Base-by-base conservation (phyloP, 116 monocot species). In the Dioscorea cayenensis region DNA sequence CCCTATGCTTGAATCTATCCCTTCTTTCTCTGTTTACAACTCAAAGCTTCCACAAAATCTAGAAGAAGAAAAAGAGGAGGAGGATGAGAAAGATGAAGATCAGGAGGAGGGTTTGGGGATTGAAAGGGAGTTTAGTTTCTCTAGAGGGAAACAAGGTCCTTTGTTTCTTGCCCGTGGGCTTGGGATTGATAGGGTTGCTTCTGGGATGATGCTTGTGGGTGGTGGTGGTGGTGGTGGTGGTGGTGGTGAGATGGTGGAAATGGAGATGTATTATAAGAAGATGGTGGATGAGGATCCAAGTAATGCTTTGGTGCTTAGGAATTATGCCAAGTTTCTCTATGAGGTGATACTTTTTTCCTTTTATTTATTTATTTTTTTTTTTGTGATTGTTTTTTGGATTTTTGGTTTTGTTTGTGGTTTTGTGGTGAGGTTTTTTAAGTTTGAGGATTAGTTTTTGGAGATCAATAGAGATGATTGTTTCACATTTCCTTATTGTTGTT, bases 261-360 rank as follows among this genome's bases (percentile, higher is more conserved):
- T 86, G 37, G 95, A 96, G 80, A 75, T 29, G 58, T 81, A 92
- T 38, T 86, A 90, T 63, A 87, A 74, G 80, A 92, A 59, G 66
- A 87, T 90, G 92, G 81, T 92, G 8, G 87, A 88, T 36, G 89
- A 96, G 67, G 72, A 92, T 64, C 95, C 95, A 0, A 60, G 76
- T 18, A 84, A 88, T 81, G 72, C 90, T 21, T 60, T 96, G 75
- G 80, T 96, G 29, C 62, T 96, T 71, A 87, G 90, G 68, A 96
- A 96, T 63, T 96, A 90, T 60, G 95, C 90, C 3, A 76, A 86
- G 68, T 96, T 87, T 60, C 81, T 96, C 27, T 81, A 86, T 67
- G 77, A 96, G 95, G 95, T 92, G 65, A 60, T 28, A 1, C 9
- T 32, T 51, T n/a, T 19, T 23, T 28, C 2, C 9, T 32, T 51